phyloP scores from a whole-genome alignment of 2,329 filamentous ascomycete species.

The Sclerotinia minor region DNA sequence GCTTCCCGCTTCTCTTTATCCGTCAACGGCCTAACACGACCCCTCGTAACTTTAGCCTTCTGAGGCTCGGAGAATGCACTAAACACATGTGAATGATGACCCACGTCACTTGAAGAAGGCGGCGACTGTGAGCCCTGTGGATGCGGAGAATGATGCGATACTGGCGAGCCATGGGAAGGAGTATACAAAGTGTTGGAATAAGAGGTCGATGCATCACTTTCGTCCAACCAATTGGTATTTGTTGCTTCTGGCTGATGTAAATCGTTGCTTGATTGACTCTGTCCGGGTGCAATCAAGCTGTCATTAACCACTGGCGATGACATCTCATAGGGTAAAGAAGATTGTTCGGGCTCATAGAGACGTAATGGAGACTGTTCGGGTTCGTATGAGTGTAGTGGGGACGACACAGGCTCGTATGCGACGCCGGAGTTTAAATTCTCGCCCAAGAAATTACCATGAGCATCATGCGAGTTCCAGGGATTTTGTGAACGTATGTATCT shows the following conservation, averaged over 20 bases:
- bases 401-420: slow-evolving; percentile 54
- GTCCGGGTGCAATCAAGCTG: background rate
- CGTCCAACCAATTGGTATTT: slow-evolving; percentile 31
- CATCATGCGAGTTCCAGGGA: slow-evolving; percentile 35
- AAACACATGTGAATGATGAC: slow-evolving; percentile 36
- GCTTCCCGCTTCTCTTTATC: slow-evolving; percentile 39
- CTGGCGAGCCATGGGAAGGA: slow-evolving; percentile 27
- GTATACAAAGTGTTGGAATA: slow-evolving; percentile 28
- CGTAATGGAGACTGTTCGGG: slow-evolving; percentile 62
- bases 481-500: slow-evolving; percentile 22
- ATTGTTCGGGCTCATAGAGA: slow-evolving; percentile 65
- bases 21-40: slow-evolving; percentile 37
- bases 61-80: slow-evolving; percentile 31
- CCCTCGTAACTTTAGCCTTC: slow-evolving; percentile 34
- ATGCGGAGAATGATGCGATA: slow-evolving; percentile 27
- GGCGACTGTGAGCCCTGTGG: slow-evolving; percentile 31
- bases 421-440: slow-evolving; percentile 28
- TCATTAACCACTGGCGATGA: background rate
- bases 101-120: slow-evolving; percentile 25
- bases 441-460: slow-evolving; percentile 28
- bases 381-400: slow-evolving; percentile 64
- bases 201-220: slow-evolving; percentile 26
- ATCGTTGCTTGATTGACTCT: slow-evolving; percentile 15
- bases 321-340: slow-evolving; percentile 60
- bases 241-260: slow-evolving; percentile 37